A percentile compares a stretch with the other conserved stretches of the same genome.
These are phyloP conservation scores for Fusarium tuaranense DNA, from an alignment of 2,329 filamentous ascomycete species.

Conservation along the genomic window DNA sequence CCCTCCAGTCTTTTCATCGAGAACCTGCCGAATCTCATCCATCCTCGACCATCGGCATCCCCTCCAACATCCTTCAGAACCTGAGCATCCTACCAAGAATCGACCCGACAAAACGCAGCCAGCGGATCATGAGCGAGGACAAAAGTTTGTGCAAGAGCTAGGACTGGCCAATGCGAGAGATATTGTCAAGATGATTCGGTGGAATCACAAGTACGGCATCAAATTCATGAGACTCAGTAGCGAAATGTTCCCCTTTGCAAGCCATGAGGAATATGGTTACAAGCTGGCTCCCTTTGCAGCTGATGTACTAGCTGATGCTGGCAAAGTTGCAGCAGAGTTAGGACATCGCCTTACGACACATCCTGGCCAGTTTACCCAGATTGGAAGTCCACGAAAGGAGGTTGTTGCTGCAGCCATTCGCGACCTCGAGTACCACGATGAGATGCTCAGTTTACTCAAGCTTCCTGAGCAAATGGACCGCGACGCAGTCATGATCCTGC, in stretches of 20 bases:
- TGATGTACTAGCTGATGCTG: slow-evolving; percentile 80
- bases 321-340: slow-evolving; percentile 79
- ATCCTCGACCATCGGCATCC: slow-evolving; percentile 92
- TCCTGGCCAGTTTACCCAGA: slow-evolving; percentile 92
- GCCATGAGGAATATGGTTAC: slow-evolving; percentile 88
- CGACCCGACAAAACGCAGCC: slow-evolving; percentile 80
- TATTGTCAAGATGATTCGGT: slow-evolving; percentile 85
- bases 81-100: slow-evolving; percentile 87
- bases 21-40: slow-evolving; percentile 90
- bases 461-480: slow-evolving; percentile 82
- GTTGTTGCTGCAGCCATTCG: slow-evolving; percentile 83
- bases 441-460: slow-evolving; percentile 81
- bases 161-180: slow-evolving; percentile 87
- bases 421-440: slow-evolving; percentile 89
- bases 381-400: slow-evolving; percentile 82
- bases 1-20: slow-evolving; percentile 88
- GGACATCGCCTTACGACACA: slow-evolving; percentile 91
- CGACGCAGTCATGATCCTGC: slow-evolving; percentile 93
- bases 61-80: slow-evolving; percentile 77
- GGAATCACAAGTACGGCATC: slow-evolving; percentile 94
- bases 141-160: slow-evolving; percentile 79
- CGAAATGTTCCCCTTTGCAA: slow-evolving; percentile 98
- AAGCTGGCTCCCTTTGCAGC: slow-evolving; percentile 85
- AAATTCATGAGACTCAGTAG: slow-evolving; percentile 92
- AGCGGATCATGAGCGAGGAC: slow-evolving; percentile 74